Percentiles rank a stretch among this genome's conserved stretches.
Conservation (phyloP, 495 filamentous ascomycete genomes). For the Trichoderma asperelloides region DNA sequence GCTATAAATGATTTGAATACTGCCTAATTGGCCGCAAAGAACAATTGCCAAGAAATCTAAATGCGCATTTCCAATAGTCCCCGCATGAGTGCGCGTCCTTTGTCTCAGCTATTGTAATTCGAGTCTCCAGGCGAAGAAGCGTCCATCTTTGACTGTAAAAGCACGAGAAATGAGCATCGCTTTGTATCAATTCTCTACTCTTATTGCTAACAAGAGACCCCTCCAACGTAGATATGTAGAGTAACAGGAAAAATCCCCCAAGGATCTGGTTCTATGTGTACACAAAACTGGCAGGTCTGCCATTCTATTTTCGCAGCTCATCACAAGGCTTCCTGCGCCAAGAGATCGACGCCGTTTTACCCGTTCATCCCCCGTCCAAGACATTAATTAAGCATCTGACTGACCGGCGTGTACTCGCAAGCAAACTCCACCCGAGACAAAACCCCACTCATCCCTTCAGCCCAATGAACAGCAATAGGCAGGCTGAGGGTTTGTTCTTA, state of each 20-base stretch:
- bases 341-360: constrained; percentile 2
- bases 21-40: no score
- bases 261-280: neutral
- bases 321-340: neutral
- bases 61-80: no score
- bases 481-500: neutral
- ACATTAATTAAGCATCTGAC: neutral
- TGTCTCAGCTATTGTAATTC: no score
- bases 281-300: neutral
- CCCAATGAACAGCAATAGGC: neutral
- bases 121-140: no score
- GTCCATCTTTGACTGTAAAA: no score
- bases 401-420: neutral
- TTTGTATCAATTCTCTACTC: no score
- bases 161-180: no score
- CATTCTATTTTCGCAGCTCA: neutral
- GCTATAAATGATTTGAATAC: no score
- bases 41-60: no score
- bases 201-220: neutral
- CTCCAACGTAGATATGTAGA: neutral
- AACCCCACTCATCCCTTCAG: neutral
- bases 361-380: neutral
- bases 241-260: neutral
- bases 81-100: no score
- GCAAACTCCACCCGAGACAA: neutral